Percentiles rank a stretch among this genome's conserved stretches.
These are phyloP conservation scores for Plasmodium inui DNA, from an alignment of 169 alveolate species.

Conservation along the genomic window DNA sequence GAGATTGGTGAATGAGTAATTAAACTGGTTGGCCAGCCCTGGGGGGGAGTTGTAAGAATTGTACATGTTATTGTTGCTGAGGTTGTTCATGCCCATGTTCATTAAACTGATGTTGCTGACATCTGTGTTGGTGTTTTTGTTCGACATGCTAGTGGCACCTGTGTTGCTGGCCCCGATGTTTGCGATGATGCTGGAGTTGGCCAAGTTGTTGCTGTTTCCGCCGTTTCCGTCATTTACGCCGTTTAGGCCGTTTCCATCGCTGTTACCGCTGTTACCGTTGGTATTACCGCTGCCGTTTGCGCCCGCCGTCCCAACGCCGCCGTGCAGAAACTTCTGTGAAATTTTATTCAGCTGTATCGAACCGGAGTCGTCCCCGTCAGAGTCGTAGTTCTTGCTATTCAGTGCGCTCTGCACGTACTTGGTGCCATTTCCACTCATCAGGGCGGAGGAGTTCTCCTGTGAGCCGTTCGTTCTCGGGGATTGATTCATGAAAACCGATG, in stretches of 20 bases:
- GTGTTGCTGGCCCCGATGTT: constrained; percentile 5
- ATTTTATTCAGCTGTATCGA: constrained; percentile 46
- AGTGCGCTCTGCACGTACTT: constrained; percentile 32
- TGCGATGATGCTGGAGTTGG: not conserved
- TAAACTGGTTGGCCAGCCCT: constrained; percentile 62
- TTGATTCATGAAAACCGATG: constrained; percentile 21
- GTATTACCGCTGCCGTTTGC: not conserved
- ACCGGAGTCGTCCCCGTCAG: constrained; percentile 45
- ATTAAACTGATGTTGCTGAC: constrained; percentile 38
- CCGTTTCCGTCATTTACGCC: not conserved
- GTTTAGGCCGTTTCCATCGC: not conserved
- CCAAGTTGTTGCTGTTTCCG: not conserved
- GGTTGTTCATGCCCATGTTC: constrained; percentile 35
- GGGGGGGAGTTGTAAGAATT: constrained; percentile 69
- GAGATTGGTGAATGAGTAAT: constrained; percentile 39
- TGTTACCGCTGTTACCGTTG: not conserved
- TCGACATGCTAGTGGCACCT: not conserved
- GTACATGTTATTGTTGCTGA: constrained; percentile 49
- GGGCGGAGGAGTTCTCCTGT: constrained; percentile 15
- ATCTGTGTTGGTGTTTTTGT: constrained; percentile 61
- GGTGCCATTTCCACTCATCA: constrained; percentile 15
- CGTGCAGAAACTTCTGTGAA: constrained; percentile 53
- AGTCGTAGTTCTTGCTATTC: constrained; percentile 61
- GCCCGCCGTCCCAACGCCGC: not conserved
- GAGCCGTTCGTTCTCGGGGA: not conserved